Conservation (phyloP, 2,329 filamentous ascomycete species). For the Exophiala aquamarina region DNA sequence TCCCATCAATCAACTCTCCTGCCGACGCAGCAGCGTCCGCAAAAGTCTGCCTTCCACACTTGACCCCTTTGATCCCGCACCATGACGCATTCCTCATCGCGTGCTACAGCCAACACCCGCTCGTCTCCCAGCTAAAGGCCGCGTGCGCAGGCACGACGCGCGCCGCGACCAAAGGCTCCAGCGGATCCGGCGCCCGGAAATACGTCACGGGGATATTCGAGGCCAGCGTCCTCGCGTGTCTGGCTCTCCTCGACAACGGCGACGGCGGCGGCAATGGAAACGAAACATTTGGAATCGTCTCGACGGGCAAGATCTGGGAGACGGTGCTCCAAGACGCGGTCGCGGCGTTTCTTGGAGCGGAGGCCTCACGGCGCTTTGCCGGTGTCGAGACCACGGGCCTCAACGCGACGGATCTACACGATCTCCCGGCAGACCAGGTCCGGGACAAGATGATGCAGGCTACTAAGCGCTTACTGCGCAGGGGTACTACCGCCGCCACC, state of each 20-base stretch:
- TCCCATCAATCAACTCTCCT: constrained; percentile 76
- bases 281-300: constrained; percentile 75
- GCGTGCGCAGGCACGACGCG: constrained; percentile 32
- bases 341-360: constrained; percentile 53
- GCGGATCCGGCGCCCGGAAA: constrained; percentile 41
- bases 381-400: constrained; percentile 82
- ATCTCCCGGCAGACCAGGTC: constrained; percentile 64
- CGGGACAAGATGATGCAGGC: constrained; percentile 66
- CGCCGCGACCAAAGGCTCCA: constrained; percentile 15
- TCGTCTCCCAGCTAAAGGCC: constrained; percentile 64
- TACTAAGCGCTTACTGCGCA: constrained; percentile 62
- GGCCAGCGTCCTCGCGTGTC: constrained; percentile 67
- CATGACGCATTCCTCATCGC: constrained; percentile 80
- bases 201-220: constrained; percentile 85
- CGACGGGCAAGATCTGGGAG: constrained; percentile 84
- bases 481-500: constrained; percentile 24
- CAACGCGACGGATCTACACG: constrained; percentile 76
- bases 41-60: constrained; percentile 58
- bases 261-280: constrained; percentile 38
- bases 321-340: constrained; percentile 68
- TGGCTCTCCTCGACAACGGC: constrained; percentile 52
- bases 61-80: constrained; percentile 42
- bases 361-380: constrained; percentile 58
- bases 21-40: constrained; percentile 66
- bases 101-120: constrained; percentile 82